Conservation (phyloP, 2,329 filamentous ascomycete species). For the Paraconiothyrium brasiliense region DNA sequence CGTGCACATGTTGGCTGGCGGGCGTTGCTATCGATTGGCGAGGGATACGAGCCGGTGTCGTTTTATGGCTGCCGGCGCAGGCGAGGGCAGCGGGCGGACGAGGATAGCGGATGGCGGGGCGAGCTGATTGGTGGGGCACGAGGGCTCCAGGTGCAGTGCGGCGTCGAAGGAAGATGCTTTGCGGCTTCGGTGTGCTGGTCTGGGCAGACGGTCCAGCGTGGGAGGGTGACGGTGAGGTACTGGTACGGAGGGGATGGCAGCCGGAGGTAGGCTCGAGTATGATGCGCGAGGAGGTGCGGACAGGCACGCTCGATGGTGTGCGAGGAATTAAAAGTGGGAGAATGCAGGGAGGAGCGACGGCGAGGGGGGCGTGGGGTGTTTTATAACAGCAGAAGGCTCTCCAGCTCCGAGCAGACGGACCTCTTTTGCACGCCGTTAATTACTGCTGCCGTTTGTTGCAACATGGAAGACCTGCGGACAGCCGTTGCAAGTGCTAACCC, state of each 20-base stretch:
- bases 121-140: slow-evolving; percentile 34
- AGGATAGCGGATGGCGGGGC: slow-evolving; percentile 14
- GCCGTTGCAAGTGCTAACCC: slow-evolving; percentile 13
- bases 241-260: too few species aligned
- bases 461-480: slow-evolving; percentile 33
- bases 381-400: slow-evolving; percentile 48
- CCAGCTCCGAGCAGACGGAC: slow-evolving; percentile 47
- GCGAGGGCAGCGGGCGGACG: slow-evolving; percentile 26
- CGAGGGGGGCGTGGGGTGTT: slow-evolving; percentile 46
- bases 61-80: slow-evolving; percentile 10
- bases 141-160: slow-evolving; percentile 2
- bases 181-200: not conserved
- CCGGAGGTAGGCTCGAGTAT: not conserved
- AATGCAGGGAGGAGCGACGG: slow-evolving; percentile 41
- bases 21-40: slow-evolving; percentile 26
- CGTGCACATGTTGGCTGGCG: slow-evolving; percentile 54
- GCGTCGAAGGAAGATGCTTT: not conserved
- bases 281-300: not conserved
- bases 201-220: not conserved
- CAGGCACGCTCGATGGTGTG: not conserved
- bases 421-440: slow-evolving; percentile 51
- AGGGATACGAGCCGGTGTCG: slow-evolving; percentile 13
- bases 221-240: not conserved
- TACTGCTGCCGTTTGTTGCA: slow-evolving; percentile 53
- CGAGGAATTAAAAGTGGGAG: slow-evolving; percentile 23